Evolutionary conservation across 148 eudicot genomes (phyloP), one percentile per base, ranked within the genome.

Genomic region (Diospyros lotus): DNA sequence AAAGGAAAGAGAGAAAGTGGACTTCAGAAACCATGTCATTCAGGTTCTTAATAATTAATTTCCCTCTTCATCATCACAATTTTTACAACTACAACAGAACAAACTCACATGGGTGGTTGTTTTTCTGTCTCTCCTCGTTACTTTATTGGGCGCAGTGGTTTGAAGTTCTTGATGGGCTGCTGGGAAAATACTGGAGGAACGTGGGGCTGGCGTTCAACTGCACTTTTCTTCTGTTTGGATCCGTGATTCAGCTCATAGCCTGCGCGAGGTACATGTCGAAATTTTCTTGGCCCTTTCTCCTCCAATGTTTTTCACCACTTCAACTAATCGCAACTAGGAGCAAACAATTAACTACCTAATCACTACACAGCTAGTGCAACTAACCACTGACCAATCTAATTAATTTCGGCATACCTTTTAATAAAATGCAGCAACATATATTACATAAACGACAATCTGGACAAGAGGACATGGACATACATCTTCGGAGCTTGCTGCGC

Each of bases 401-500:
- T 28, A 28, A 28, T 28, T 28, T 28, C 28, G 0, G 28, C 28
- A 28, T 28, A 28, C 28, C 28, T 28, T 28, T 28, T 28, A 28
- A 28, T 28, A 28, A 28, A 28, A 56, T 83, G 95, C 93, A 93
- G 97, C 87, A 93, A 93, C 75, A 93, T 93, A 76, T 93, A 93
- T 75, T 93, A 93, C 84, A 89, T 93, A 80, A 93, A 93, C 84
- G 97, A 93, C 65, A 90, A 87, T 73, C 75, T 93, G 84, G 97
- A 93, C 93, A 93, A 93, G 86, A 93, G 97, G 68, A 93, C 95
- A 0, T 93, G 98, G 98, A 93, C 98, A 1, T 93, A 93, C 82
- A 93, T 93, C 39, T 93, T 93, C 63, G 98, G 98, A 53, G 98
- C 98, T 74, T 93, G 98, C 45, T 93, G 98, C 83, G 98, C 98